Base-by-base conservation (phyloP, 2,329 filamentous ascomycete genomes). In the Fusarium sp. region DNA sequence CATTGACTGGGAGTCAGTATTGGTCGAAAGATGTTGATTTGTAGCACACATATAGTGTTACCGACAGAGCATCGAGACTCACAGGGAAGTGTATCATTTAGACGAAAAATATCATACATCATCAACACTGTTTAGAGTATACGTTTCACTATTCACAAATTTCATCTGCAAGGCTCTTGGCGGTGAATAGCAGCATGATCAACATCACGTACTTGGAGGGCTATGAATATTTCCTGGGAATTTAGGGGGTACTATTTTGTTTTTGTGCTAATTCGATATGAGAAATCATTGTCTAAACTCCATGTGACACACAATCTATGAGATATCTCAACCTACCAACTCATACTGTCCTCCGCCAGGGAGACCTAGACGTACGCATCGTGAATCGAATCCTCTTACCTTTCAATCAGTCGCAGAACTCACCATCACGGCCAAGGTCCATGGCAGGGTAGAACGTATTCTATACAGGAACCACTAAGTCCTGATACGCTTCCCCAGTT, bases 361-460 rank as follows among this genome's bases (percentile, higher is more conserved):
- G 33, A n/a, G 33, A 6, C 11, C 15, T 35, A 30, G 11, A 13
- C 13, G 27, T 3, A 30, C 27, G 13, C 13, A 30, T 30, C 27
- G 11, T 30, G 10, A 30, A 30, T 13, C 27, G 13, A 30, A 30
- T 30, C 10, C 10, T 30, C 27, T 13, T 30, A 15, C 49, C 23
- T 25, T 25, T 41, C 14, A 15, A 14, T 62, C 20, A 47, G 20
- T 62, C 45, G 15, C n/a, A 20, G 15, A 51, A 61, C 1, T 68
- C 39, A 2, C 30, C 40, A n/a, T 65, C 59, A 22, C 27, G 25
- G 6, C 23, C 55, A 7, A 39, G 27, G 23, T 65, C 55, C 27
- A 56, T 40, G 6, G 27, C 9, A 35, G 43, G 27, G 14, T 43
- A 52, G 25, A 55, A 56, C 27, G 30, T 46, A 10, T 20, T 55